Conservation (phyloP, 176 grass and related monocot genomes). For the Aegilops sharonensis region DNA sequence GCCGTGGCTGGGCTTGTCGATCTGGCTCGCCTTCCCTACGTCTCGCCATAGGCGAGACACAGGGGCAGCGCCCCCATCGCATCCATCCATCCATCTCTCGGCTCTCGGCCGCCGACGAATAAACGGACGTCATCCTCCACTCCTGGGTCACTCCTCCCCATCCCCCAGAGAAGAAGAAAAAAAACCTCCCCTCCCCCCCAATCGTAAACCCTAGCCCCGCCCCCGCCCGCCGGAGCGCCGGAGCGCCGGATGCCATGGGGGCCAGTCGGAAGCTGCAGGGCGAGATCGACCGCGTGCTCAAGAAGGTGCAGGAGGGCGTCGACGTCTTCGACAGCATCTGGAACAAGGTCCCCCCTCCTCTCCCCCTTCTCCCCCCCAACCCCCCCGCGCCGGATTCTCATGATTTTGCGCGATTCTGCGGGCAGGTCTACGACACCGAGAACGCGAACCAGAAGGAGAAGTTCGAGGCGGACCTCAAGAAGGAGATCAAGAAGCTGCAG, state of each 20-base stretch:
- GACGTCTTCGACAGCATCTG: constrained; percentile 99
- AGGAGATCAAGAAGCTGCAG: constrained; percentile 99
- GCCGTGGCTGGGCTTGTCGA: too few relatives aligned
- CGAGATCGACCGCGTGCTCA: constrained; percentile 99
- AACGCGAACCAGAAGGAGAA: constrained; percentile 99
- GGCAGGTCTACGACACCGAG: constrained; percentile 96
- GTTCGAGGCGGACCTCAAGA: constrained; percentile 98
- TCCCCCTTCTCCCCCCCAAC: neutral
- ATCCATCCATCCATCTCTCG: too few relatives aligned
- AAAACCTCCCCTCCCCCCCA: neutral
- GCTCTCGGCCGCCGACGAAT: too few relatives aligned
- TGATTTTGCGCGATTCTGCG: neutral
- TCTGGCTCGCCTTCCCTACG: too few relatives aligned
- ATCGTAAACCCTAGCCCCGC: constrained; percentile 56
- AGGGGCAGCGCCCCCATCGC: too few relatives aligned
- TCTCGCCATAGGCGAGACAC: too few relatives aligned
- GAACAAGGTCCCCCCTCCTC: constrained; percentile 62
- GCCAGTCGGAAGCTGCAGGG: constrained; percentile 94
- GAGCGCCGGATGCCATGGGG: constrained; percentile 56
- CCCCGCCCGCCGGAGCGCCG: neutral
- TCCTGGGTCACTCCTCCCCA: too few relatives aligned
- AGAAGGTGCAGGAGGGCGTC: constrained; percentile 99
- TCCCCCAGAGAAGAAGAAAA: too few relatives aligned
- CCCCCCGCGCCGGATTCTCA: neutral
- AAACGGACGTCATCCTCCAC: too few relatives aligned